Evolutionary conservation across 2,329 filamentous ascomycete species (phyloP).

Genomic region (Lecanoromycetidae sp.): DNA sequence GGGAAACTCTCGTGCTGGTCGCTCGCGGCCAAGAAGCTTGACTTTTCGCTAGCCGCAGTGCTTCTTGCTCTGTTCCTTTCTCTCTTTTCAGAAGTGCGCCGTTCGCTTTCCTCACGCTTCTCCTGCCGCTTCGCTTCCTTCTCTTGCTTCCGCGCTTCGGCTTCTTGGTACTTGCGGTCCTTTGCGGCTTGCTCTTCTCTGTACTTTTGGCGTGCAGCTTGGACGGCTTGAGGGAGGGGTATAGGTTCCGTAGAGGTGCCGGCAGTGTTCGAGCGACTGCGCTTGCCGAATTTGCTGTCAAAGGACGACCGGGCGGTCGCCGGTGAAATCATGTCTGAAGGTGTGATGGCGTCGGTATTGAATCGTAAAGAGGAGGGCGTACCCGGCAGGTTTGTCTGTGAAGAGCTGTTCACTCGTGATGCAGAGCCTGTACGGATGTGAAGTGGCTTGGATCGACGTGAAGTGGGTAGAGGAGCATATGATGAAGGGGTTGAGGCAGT

Average conservation of each 20-base stretch:
- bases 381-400: conserved; percentile 41
- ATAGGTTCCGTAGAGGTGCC: conserved; percentile 34
- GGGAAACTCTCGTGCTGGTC: neutral
- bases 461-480: conserved; percentile 31
- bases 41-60: conserved; percentile 24
- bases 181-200: conserved; percentile 48
- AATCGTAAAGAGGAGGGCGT: conserved; percentile 35
- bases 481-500: conserved; percentile 23
- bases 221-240: conserved; percentile 43
- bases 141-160: conserved; percentile 37
- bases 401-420: conserved; percentile 38
- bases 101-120: conserved; percentile 31
- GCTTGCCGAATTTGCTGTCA: conserved; percentile 43
- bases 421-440: conserved; percentile 31
- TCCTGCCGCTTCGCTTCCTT: conserved; percentile 32
- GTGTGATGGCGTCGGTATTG: conserved; percentile 38
- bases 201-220: conserved; percentile 45
- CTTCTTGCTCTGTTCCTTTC: conserved; percentile 21
- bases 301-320: conserved; percentile 44
- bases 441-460: conserved; percentile 25
- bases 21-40: conserved; percentile 1
- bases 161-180: conserved; percentile 41
- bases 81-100: conserved; percentile 30
- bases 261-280: conserved; percentile 33
- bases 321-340: conserved; percentile 40